Base-by-base conservation (phyloP, 192 early-diverging fungal species). In the Linnemannia schmuckeri region DNA sequence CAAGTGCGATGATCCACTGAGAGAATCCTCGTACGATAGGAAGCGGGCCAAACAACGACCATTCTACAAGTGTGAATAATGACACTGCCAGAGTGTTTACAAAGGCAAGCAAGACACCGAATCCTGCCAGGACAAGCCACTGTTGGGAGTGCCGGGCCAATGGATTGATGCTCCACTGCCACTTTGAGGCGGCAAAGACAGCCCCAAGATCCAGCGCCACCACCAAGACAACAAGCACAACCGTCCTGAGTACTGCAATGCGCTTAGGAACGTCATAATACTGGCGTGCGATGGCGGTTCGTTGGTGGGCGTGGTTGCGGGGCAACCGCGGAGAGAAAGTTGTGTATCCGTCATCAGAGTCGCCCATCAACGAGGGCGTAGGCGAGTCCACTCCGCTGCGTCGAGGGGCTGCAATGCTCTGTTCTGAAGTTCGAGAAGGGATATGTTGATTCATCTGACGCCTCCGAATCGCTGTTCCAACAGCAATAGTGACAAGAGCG, bases 1-100 rank as follows among this genome's bases (percentile, higher is more conserved):
- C 85, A 1, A 87, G 61, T 9, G 85, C 85, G n/a, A 87, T 33
- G 3, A 79, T 87, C 85, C 85, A 87, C 22, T 80, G 75, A 4
- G 70, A 68, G 2, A 68, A 72, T 3, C 75, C 76, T 10, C 52
- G 46, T 6, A 71, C 71, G 27, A 81, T 74, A 1, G 85, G 79
- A 0, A 87, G 79, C 6, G 79, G 74, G 0, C 79, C 85, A 37
- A 41, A 78, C 37, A 87, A 61, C 27, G 18, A 37, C 0, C 70
- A 46, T n/a, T 87, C 85, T 0, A 87, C 40, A 4, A 47, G 41
- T 22, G 85, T 87, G 15, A 38, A 41, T 41, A 78, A n/a, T 27
- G 75, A 87, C 4, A 87, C 76, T 9, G 72, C 54, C 7, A 81
- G 22, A 6, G 85, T 87, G 49, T 87, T 77, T 30, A 87, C 72